Base-by-base conservation (phyloP, 2,329 filamentous ascomycete genomes). In the Orbilia oligospora region DNA sequence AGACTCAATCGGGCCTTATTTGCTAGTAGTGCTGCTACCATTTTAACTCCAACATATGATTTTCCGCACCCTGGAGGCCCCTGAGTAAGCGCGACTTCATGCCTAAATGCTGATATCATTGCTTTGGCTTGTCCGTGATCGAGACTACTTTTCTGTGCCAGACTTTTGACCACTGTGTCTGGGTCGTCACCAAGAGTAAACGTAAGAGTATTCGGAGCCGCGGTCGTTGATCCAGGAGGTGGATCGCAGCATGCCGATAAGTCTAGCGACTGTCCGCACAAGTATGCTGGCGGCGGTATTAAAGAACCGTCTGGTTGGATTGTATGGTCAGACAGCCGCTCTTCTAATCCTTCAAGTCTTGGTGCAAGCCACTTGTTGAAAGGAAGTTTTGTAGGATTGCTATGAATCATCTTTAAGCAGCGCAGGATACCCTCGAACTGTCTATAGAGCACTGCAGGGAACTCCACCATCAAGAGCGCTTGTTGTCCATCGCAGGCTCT, bases 1-100 rank as follows among this genome's bases (percentile, higher is more conserved):
- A 89, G 81, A 0, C 82, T 70, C 6, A 77, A 53, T 18, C 38
- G 18, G 8, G 27, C 41, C 16, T 63, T 71, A 36, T 77, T 77
- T 0, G 85, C 84, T 3, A 81, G 76, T 0, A 67, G 44, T 46
- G 85, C 85, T 80, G 87, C 86, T 5, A 81, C 79, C 41, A 85
- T 71, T 80, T 67, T 86, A 1, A 89, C 86, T 2, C 90, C 90
- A 0, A 87, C 86, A 80, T 88, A 92, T 2, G 86, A 88, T 82
- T 93, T 93, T 0, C 91, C 91, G 0, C 91, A 93, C 0, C 91
- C 91, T 0, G 91, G 91, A 0, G 91, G 91, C 0, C 91, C 91
- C 84, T 93, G 90, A 9, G 92, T 90, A 4, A 92, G 84, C 0
- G 89, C 87, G 8, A 91, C 82, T 30, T 86, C 86, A 0, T 86